These are phyloP conservation scores for Aspergillus tubingensis DNA, from an alignment of 2,329 filamentous ascomycete species.

Conservation along the genomic window DNA sequence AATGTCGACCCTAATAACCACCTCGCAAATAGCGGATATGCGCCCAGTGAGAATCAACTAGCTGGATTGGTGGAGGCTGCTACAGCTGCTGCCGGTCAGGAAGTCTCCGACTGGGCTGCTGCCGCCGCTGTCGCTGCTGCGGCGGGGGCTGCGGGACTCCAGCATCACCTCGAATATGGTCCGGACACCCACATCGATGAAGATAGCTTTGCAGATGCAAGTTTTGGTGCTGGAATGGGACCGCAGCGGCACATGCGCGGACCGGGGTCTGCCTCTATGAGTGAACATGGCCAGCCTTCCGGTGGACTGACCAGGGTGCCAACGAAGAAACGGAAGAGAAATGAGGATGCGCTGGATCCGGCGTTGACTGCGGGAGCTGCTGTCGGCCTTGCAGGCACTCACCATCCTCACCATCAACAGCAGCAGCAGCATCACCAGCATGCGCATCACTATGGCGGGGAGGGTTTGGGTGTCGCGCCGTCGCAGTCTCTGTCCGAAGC, in stretches of 20 bases:
- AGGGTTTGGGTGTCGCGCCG: conserved; percentile 37
- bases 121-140: conserved; percentile 49
- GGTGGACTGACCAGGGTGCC: conserved; percentile 35
- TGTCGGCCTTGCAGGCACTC: conserved; percentile 24
- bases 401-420: conserved; percentile 30
- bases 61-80: conserved; percentile 50
- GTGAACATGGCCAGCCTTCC: conserved; percentile 31
- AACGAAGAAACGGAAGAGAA: conserved; percentile 46
- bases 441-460: conserved; percentile 31
- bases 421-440: conserved; percentile 28
- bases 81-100: conserved; percentile 46
- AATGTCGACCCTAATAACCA: conserved; percentile 36
- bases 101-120: conserved; percentile 45
- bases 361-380: conserved; percentile 32
- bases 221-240: conserved; percentile 32
- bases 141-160: conserved; percentile 48
- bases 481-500: conserved; percentile 46
- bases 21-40: conserved; percentile 32
- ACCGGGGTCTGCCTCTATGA: conserved; percentile 22
- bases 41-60: conserved; percentile 46
- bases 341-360: conserved; percentile 42
- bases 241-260: conserved; percentile 31
- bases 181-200: conserved; percentile 43
- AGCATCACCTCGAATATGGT: conserved; percentile 45
- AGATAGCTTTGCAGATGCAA: conserved; percentile 41